A percentile compares a stretch with the other conserved stretches of the same genome.
phyloP scores from a whole-genome alignment of 78 protist genomes.

The Goniomonas avonlea region DNA sequence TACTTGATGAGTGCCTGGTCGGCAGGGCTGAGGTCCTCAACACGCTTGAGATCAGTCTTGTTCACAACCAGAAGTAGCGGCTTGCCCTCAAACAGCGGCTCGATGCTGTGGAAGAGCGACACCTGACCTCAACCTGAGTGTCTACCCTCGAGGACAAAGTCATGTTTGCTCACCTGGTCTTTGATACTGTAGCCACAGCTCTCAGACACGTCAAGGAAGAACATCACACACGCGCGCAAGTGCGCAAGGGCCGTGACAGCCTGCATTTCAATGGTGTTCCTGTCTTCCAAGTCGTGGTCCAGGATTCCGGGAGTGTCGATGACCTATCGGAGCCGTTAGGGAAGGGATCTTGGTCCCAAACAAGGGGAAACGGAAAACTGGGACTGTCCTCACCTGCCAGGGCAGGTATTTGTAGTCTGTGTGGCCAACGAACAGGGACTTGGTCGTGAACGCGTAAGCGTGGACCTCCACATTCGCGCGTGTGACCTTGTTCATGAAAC shows the following conservation, averaged over 20 bases:
- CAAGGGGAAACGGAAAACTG: neutral
- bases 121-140: no score
- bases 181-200: conserved; percentile 88
- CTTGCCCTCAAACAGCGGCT: conserved; percentile 92
- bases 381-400: conserved; percentile 78
- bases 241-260: conserved; percentile 98
- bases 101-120: conserved; percentile 79
- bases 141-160: no score
- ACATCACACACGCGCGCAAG: conserved; percentile 81
- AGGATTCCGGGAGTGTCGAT: conserved; percentile 99
- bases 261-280: conserved; percentile 99
- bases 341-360: no score
- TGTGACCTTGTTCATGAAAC: conserved; percentile 90
- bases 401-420: conserved; percentile 79
- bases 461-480: conserved; percentile 99
- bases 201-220: conserved; percentile 88
- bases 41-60: conserved; percentile 72
- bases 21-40: conserved; percentile 59
- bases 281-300: conserved; percentile 94
- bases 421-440: conserved; percentile 98
- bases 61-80: conserved; percentile 88
- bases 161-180: conserved; percentile 78
- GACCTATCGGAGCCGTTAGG: no score
- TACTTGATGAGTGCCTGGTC: conserved; percentile 44
- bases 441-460: conserved; percentile 99